Evolutionary conservation across 495 filamentous ascomycete genomes (phyloP), one percentile per base, ranked within the genome.

Genomic region (Poronia punctata): DNA sequence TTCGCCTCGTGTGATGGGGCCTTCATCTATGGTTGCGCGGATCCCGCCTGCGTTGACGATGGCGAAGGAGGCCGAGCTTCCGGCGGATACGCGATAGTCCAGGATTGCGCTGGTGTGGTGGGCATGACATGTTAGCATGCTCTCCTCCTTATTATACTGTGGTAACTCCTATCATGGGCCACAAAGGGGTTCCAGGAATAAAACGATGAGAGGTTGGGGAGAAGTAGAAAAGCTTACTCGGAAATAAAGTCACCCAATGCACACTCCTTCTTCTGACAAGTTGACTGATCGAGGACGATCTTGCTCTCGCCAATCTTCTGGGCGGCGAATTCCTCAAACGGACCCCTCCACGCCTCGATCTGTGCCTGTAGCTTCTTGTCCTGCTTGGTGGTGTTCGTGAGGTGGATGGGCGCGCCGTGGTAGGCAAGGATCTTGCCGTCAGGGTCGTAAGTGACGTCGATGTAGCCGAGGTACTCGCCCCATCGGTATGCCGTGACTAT

Each of bases 401-500:
- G 52, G 32, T 75, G 71, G 44, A 80, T 68, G 1, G 76, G 75
- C 1, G 63, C 74, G 37, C 74, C 74, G 47, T 68, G 65, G 56
- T 78, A 78, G 6, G 57, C 59, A 9, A 77, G 58, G 23, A 78
- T 65, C 46, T 67, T 70, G 29, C 76, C 76, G 5, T 67, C 51
- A 0, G 53, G 20, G 43, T 73, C 69, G 43, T 68, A 79, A 3
- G 68, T 68, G 9, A 78, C 68, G 45, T 76, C 71, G 35, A 78
- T 78, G 49, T 75, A 77, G 31, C 74, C 75, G 2, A 78, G 55
- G 26, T 78, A 78, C 57, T 77, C 70, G 19, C 75, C 75, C 76
- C 75, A 79, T 29, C 75, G 69, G 45, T 72, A 75, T 14, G 73
- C 64, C 8, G 71, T 74, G 10, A 80, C 75, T 42, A 79, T 71